phyloP scores from a whole-genome alignment of 768 basidiomycete species.

The Russula ochroleuca region DNA sequence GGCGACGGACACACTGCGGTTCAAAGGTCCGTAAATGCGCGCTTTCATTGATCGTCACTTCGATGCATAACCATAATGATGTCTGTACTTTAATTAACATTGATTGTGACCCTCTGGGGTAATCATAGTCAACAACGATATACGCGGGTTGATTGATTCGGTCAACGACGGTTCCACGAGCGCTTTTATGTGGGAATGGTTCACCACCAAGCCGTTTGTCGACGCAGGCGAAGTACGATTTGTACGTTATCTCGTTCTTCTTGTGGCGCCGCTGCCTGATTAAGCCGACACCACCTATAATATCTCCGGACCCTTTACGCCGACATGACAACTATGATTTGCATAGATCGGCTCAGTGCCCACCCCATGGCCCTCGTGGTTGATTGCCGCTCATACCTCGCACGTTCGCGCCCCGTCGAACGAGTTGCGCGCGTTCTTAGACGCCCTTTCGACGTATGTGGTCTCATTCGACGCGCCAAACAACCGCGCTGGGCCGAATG shows the following conservation, averaged over 20 bases:
- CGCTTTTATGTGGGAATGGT: conserved; percentile 96
- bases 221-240: conserved; percentile 79
- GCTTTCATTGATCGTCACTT: background rate
- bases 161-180: conserved; percentile 87
- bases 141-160: conserved; percentile 74
- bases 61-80: no score
- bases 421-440: conserved; percentile 56
- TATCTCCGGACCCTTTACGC: no score
- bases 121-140: conserved; percentile 81
- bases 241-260: conserved; percentile 45
- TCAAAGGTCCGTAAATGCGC: conserved; percentile 52
- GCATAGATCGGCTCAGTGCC: conserved; percentile 74
- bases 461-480: conserved; percentile 58
- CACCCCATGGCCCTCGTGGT: conserved; percentile 97
- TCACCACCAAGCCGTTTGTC: conserved; percentile 76
- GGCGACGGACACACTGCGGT: conserved; percentile 58
- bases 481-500: conserved; percentile 52
- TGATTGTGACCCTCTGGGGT: background rate
- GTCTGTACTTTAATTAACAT: background rate
- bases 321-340: background rate
- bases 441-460: conserved; percentile 59
- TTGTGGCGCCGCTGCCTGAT: background rate
- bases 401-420: conserved; percentile 49
- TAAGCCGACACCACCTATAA: background rate
- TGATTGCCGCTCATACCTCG: conserved; percentile 80